Base-by-base conservation (phyloP, 495 filamentous ascomycete genomes). In the Patellaria atrata region DNA sequence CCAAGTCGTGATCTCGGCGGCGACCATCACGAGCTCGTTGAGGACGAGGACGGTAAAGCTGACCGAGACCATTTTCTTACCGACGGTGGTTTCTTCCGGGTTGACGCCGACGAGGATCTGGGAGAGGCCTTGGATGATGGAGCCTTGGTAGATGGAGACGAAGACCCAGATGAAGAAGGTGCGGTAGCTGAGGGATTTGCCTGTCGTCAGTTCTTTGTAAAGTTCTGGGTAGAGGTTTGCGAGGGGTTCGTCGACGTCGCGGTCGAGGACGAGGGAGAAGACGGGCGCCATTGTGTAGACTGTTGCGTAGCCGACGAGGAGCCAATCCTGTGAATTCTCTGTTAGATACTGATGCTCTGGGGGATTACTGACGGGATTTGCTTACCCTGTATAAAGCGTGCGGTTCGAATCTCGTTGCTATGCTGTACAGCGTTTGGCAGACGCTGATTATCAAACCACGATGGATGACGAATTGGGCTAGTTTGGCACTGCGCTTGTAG, bases 131-230 rank as follows among this genome's bases (percentile, higher is more conserved):
- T 99, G 86, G 53, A 99, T 94, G 42, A 94, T 73, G 25, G 77
- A 69, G 29, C 89, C 91, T 58, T 99, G 91, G 58, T 94, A 99
- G 42, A 96, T 75, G 24, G 79, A 86, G 12, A 99, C 77, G 10
- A 84, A 63, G n/a, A 94, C 80, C 91, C 91, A 99, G 44, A 83
- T 72, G 60, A 94, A 92, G 57, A 99, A 99, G 19, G 85, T 93
- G 20, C 75, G 72, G 58, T 96, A 94, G 40, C 77, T 83, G 32
- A 99, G 62, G 24, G 79, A 82, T 16, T 76, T 73, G 12, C 86
- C 86, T 0, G 70, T 67, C 4, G 86, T 94, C 7, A 99, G 58
- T 50, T 99, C 91, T 43, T 89, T 91, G 68, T 99, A 99, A 4
- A 99, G 67, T 50, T 99, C 91, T 2, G 91, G 91, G 55, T 96